phyloP scores from a whole-genome alignment of 148 eudicot species.

The Fallopia convolvulus region DNA sequence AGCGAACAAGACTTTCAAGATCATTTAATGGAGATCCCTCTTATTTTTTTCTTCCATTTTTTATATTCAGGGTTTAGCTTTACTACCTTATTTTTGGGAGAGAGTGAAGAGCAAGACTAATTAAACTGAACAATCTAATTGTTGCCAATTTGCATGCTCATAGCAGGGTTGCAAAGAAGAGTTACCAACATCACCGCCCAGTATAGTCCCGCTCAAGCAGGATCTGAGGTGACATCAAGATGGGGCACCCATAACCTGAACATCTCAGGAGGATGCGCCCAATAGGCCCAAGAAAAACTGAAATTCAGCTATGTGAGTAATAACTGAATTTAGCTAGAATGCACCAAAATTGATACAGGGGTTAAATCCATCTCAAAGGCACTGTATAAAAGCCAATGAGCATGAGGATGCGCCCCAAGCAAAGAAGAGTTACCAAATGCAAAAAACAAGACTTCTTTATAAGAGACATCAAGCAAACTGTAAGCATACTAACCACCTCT shows the following conservation, averaged over 20 bases:
- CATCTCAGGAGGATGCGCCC: too few relatives aligned
- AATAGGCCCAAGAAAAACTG: too few relatives aligned
- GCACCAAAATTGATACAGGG: too few relatives aligned
- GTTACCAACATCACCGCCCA: background rate
- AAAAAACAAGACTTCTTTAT: background rate
- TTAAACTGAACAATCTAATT: background rate
- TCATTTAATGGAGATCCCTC: background rate
- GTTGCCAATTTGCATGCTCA: background rate
- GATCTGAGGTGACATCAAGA: too few relatives aligned
- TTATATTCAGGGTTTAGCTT: too few relatives aligned
- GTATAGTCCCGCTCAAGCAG: too few relatives aligned
- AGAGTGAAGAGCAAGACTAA: background rate
- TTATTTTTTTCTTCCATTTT: background rate
- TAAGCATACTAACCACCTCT: background rate
- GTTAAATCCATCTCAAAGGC: too few relatives aligned
- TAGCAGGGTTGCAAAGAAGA: background rate
- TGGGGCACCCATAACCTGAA: too few relatives aligned
- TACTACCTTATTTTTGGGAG: too few relatives aligned
- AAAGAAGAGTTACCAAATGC: background rate
- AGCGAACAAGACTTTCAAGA: background rate
- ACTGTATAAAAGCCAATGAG: too few relatives aligned
- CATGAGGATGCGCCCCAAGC: background rate
- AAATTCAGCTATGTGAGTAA: too few relatives aligned
- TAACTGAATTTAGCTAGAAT: too few relatives aligned
- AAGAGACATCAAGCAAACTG: background rate